Base-by-base conservation (phyloP, 495 filamentous ascomycete genomes). In the Talaromyces wortmannii region DNA sequence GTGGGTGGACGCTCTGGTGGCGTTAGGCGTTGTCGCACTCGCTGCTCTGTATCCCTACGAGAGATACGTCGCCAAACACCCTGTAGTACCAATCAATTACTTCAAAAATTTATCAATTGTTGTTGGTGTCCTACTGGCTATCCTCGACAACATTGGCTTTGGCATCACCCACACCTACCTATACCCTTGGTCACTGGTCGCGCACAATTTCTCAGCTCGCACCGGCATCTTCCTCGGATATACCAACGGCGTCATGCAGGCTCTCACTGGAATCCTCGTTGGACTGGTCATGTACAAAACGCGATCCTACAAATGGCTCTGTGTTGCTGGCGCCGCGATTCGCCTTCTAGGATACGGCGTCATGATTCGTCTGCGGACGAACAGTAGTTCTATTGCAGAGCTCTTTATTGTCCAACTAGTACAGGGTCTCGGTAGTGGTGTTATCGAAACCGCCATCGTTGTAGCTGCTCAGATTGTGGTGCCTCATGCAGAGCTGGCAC, bases 311-410 rank as follows among this genome's bases (percentile, higher is more conserved):
- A 79, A 79, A 53, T 76, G 68, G 68, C 67, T 79, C 12, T 63
- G 66, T 12, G 63, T 79, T 7, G 55, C 59, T 1, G 76, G 68
- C 10, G 68, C 70, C 3, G 48, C 65, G 2, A 50, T 79, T 23
- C 71, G 76, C 7, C 60, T 78, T 18, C 55, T 77, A 23, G 76
- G 76, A 7, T 79, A 79, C 52, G 75, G 74, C 1, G 65, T 78
- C 31, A 79, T 79, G 75, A 67, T 77, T 36, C 70, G 73, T 0
- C 69, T 78, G 13, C 69, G 76, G 2, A 75, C 71, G 1, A 70
- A 72, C 50, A 61, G 71, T 4, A 79, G 76, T 54, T 71, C 70
- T 13, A 52, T 66, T 2, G 71, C 59, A 0, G 75, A 78, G 57
- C 67, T 78, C 1, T 74, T 78, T 55, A 58, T 73, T 46, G 74